Evolutionary conservation across 768 basidiomycete species (phyloP).

Genomic region (Boletus speciosus): DNA sequence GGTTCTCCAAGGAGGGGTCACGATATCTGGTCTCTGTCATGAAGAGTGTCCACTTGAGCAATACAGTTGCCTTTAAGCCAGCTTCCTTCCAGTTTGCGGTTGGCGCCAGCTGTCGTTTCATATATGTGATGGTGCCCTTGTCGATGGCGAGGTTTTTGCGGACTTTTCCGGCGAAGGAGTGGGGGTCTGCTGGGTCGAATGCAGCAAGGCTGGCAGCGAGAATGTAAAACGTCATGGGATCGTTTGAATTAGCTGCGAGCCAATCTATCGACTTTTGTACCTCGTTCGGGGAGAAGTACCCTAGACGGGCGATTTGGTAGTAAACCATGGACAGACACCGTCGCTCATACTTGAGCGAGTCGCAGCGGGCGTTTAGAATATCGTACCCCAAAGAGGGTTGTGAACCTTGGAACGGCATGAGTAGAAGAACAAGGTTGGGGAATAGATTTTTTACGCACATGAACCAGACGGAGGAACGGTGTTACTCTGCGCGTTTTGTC

Average conservation of each 20-base stretch:
- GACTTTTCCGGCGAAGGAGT: constrained; percentile 39
- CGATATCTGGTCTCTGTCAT: constrained; percentile 72
- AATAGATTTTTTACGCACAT: constrained; percentile 35
- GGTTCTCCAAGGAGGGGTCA: constrained; percentile 60
- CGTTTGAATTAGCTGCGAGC: constrained; percentile 61
- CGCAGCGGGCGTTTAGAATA: constrained; percentile 62
- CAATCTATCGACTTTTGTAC: constrained; percentile 66
- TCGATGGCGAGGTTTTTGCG: constrained; percentile 51
- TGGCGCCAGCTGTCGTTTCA: constrained; percentile 56
- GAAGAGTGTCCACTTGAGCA: constrained; percentile 89
- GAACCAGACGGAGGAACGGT: constrained; percentile 54
- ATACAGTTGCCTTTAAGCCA: constrained; percentile 65
- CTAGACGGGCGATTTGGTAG: constrained; percentile 59
- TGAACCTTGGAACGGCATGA: constrained; percentile 32
- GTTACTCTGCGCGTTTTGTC: constrained; percentile 56
- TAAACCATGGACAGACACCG: constrained; percentile 62
- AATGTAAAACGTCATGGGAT: constrained; percentile 66
- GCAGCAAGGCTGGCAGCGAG: constrained; percentile 61
- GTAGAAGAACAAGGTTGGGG: background rate
- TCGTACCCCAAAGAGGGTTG: constrained; percentile 58
- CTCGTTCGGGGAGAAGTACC: constrained; percentile 57
- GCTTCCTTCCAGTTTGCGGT: constrained; percentile 62
- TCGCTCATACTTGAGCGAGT: constrained; percentile 73
- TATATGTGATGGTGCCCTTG: constrained; percentile 45
- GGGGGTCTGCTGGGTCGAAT: constrained; percentile 64